These are phyloP conservation scores for Capsella rubella DNA, from an alignment of 441 rosid genomes.

Conservation along the genomic window DNA sequence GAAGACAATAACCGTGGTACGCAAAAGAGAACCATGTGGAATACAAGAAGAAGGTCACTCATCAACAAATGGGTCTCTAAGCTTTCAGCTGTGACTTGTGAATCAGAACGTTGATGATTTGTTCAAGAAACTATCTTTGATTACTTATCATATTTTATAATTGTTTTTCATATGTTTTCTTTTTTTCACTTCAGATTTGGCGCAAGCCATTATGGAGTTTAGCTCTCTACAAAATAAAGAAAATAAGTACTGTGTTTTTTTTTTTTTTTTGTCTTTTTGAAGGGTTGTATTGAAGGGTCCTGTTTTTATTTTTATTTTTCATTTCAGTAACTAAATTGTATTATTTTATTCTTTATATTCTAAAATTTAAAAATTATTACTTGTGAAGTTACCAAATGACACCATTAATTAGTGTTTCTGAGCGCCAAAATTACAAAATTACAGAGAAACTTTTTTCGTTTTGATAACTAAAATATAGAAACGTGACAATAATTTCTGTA, in stretches of 20 bases:
- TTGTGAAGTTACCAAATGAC: not conserved
- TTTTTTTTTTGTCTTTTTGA: not conserved
- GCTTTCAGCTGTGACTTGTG: slow-evolving; percentile 40
- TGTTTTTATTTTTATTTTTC: slow-evolving; percentile 11
- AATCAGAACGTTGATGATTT: slow-evolving; percentile 48
- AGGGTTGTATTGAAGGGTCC: slow-evolving; percentile 10
- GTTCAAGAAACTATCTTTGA: not conserved
- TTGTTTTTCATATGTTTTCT: slow-evolving; percentile 21
- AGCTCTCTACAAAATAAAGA: slow-evolving; percentile 30
- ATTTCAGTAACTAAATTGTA: slow-evolving; percentile 12
- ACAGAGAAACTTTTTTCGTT: not conserved
- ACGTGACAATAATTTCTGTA: not conserved
- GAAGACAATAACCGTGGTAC: slow-evolving; percentile 17
- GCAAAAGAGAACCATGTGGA: slow-evolving; percentile 37
- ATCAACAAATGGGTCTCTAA: slow-evolving; percentile 54
- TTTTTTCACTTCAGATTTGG: slow-evolving; percentile 37
- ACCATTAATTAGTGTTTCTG: not conserved
- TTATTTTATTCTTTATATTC: slow-evolving; percentile 36
- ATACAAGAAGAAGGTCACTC: slow-evolving; percentile 43
- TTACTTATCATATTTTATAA: slow-evolving; percentile 13
- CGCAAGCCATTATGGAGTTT: slow-evolving; percentile 30
- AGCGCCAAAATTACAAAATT: not conserved
- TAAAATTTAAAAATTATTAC: no score
- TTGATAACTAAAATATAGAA: no score
- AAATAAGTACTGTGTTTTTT: slow-evolving; percentile 1